Percentiles rank a stretch among this genome's conserved stretches.
phyloP scores from a whole-genome alignment of 257 asterid genomes.

The Mitragyna speciosa region DNA sequence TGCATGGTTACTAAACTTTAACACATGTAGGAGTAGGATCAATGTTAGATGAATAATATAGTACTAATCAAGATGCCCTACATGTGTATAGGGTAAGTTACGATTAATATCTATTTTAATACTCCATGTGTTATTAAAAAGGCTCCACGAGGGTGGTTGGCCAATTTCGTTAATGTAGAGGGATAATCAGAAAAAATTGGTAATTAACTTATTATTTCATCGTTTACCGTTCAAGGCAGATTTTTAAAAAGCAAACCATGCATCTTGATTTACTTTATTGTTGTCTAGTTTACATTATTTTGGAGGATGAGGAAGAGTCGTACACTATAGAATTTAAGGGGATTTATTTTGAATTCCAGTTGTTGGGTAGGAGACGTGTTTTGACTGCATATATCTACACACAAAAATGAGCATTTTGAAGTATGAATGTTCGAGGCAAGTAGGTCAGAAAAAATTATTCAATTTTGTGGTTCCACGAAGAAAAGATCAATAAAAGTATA shows the following conservation, averaged over 20 bases:
- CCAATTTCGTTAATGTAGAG: not conserved
- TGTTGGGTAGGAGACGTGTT: slow-evolving; percentile 15
- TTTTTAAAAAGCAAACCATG: not conserved
- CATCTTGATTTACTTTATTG: not conserved
- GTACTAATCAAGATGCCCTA: not conserved
- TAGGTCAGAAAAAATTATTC: not conserved
- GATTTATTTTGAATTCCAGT: not conserved
- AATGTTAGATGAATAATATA: not conserved
- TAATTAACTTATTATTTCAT: not conserved
- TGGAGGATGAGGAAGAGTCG: not conserved
- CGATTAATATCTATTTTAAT: too few species aligned
- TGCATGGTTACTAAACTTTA: not conserved
- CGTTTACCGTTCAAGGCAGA: not conserved
- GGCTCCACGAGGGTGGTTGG: not conserved
- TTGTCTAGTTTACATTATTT: not conserved
- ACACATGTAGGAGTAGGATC: not conserved
- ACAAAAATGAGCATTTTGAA: not conserved
- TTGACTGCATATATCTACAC: slow-evolving; percentile 6
- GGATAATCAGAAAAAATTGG: not conserved
- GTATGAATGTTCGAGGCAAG: not conserved
- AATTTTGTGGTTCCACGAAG: not conserved
- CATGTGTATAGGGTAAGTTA: not conserved
- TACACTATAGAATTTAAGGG: not conserved
- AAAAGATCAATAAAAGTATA: not conserved
- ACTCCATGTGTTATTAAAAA: too few species aligned